Conservation (phyloP, 2,329 filamentous ascomycete genomes). For the Grosmannia clavigera region DNA sequence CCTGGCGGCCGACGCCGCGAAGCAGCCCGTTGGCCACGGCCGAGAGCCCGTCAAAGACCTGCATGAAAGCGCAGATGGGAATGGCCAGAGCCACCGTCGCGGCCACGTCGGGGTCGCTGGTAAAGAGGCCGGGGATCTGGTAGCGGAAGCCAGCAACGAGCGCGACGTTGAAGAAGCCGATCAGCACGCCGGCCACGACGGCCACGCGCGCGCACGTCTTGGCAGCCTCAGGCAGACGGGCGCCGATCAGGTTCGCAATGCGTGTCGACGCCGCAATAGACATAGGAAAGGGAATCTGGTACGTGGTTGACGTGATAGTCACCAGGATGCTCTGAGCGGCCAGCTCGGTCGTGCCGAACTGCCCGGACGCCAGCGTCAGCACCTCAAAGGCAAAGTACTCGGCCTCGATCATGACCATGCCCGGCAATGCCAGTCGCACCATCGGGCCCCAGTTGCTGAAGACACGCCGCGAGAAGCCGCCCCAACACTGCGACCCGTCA, state of each 20-base stretch:
- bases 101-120: conserved; percentile 59
- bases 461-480: conserved; percentile 58
- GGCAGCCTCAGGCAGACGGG: conserved; percentile 67
- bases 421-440: conserved; percentile 77
- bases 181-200: conserved; percentile 49
- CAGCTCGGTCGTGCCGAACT: conserved; percentile 65
- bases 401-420: conserved; percentile 86
- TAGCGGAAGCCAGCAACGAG: conserved; percentile 57
- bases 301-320: conserved; percentile 67
- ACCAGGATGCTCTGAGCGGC: conserved; percentile 81
- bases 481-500: conserved; percentile 66
- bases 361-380: conserved; percentile 69
- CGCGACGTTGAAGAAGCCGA: conserved; percentile 70
- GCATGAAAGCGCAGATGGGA: conserved; percentile 76
- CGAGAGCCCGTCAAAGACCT: conserved; percentile 74
- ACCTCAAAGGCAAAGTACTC: conserved; percentile 92
- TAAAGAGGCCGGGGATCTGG: conserved; percentile 67
- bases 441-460: conserved; percentile 69
- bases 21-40: conserved; percentile 74
- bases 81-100: conserved; percentile 55
- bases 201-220: conserved; percentile 68
- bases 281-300: conserved; percentile 85
- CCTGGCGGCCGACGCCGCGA: conserved; percentile 76
- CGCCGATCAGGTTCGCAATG: conserved; percentile 84
- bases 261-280: conserved; percentile 81